Conservation (phyloP, 345 rosid genomes). For the Lenwebbia sp. region DNA sequence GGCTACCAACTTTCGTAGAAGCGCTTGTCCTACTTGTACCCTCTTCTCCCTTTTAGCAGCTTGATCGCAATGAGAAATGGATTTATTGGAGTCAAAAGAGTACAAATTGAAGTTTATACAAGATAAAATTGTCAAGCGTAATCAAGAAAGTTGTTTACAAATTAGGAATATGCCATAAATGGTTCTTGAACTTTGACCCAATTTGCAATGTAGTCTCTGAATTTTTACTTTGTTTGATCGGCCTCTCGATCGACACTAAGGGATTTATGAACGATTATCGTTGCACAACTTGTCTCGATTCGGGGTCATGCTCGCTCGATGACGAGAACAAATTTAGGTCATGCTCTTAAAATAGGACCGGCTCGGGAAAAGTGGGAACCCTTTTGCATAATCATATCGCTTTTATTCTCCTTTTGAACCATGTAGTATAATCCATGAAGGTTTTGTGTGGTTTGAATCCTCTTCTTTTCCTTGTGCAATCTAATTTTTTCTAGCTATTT, state of each 20-base stretch:
- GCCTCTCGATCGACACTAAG: neutral
- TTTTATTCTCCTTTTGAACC: neutral
- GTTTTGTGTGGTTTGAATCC: neutral
- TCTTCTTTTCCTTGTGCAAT: neutral
- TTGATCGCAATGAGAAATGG: neutral
- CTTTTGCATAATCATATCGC: neutral
- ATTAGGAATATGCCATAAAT: too few species aligned
- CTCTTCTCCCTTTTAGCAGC: neutral
- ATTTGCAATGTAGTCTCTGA: too few species aligned
- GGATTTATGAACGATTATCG: neutral
- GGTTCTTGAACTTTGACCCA: too few species aligned
- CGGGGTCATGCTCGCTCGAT: neutral
- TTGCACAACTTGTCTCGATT: neutral
- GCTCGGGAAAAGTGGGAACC: neutral
- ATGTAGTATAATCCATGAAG: neutral
- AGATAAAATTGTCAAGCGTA: neutral
- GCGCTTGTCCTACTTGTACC: neutral
- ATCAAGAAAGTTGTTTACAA: neutral
- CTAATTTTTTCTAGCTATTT: neutral
- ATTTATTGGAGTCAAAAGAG: neutral
- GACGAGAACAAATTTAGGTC: neutral
- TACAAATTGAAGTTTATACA: neutral
- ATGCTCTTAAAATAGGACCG: neutral
- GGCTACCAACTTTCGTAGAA: neutral
- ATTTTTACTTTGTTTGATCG: neutral